Conservation (phyloP, 768 basidiomycete genomes). For the Xanthoconium purpureum region DNA sequence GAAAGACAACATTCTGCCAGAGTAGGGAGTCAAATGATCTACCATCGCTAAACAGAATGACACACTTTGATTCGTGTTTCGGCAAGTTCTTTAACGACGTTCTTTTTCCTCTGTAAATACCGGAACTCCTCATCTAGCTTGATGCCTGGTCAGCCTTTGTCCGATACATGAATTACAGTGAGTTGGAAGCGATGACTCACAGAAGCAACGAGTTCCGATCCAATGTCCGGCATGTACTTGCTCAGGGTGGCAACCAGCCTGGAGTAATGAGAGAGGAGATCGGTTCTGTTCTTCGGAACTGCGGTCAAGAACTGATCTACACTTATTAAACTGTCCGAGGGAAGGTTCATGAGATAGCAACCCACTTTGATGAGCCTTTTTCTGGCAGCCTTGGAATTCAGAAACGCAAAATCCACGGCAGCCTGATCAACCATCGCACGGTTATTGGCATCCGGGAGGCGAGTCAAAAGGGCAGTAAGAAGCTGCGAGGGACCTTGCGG, state of each 20-base stretch:
- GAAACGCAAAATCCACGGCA: constrained; percentile 91
- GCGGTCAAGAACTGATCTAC: constrained; percentile 67
- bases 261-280: constrained; percentile 91
- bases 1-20: constrained; percentile 77
- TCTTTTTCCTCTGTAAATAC: constrained; percentile 92
- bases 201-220: constrained; percentile 71
- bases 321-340: constrained; percentile 6
- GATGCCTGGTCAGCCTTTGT: constrained; percentile 3
- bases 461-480: constrained; percentile 83
- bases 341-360: background rate
- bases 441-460: constrained; percentile 93
- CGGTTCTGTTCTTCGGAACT: constrained; percentile 83
- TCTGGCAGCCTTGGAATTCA: constrained; percentile 95
- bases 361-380: constrained; percentile 84
- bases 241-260: constrained; percentile 85
- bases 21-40: background rate
- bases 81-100: constrained; percentile 83
- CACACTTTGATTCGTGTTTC: constrained; percentile 81
- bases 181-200: constrained; percentile 45
- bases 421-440: constrained; percentile 86
- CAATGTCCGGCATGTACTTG: constrained; percentile 92
- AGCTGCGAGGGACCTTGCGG: constrained; percentile 92
- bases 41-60: background rate
- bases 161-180: background rate
- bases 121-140: constrained; percentile 97